Base-by-base conservation (phyloP, 208 protist genomes). In the Acanthamoeba healyi region DNA sequence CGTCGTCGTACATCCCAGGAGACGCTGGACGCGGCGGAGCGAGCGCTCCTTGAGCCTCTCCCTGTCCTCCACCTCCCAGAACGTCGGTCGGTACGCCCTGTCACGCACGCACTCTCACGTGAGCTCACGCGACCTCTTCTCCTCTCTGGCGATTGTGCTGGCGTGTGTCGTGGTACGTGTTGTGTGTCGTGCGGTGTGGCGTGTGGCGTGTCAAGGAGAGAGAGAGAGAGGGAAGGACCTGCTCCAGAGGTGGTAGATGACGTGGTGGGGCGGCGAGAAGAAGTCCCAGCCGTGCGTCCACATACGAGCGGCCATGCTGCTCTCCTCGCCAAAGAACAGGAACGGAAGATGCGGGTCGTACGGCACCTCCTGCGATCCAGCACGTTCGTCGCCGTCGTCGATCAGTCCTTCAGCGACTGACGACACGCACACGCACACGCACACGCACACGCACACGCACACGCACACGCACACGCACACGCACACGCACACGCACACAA, bases 241-340 rank as follows among this genome's bases (percentile, higher is more conserved):
- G 44, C 40, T 56, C 94, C 94, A 95, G 0, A 95, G 97, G 95
- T 99, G 98, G 70, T 97, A 98, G 36, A 97, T 95, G 17, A 98
- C 67, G 29, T 97, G 96, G 36, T 89, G 90, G 17, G 88, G 93
- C 1, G 98, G 98, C 14, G 96, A 96, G 94, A 97, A 98, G 29
- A 99, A 96, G 92, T 98, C 97, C 94, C 97, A 99, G 12, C 98
- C 98, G 94, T 98, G 97, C 14, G 98, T 99, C 96, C 97, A 99
- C 81, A 98, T 65, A 6, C 98, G 96, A 70, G 97, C 94, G 24
- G 96, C 95, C 96, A 98, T 98, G 61, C 98, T 88, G 24, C 98
- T 96, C 95, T 99, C 98, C 95, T 99, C 98, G 4, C 98, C 98
- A 88, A 99, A 98, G 90, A 99, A 99, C 42, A 99, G 81, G 88